Evolutionary conservation across 1,284 basidiomycete species (phyloP).

Genomic region (Pascua guehoae): DNA sequence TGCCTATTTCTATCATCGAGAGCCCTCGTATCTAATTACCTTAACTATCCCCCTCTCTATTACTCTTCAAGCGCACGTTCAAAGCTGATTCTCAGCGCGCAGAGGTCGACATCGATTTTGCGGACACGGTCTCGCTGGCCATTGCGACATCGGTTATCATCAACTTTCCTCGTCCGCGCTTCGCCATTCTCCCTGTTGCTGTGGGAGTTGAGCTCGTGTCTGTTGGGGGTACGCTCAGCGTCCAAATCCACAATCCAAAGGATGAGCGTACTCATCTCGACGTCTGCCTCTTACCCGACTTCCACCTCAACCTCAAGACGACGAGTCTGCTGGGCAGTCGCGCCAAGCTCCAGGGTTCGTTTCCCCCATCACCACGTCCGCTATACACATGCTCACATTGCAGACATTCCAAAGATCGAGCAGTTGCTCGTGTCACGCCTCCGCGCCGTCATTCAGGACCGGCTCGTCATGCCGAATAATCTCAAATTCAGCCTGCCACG

Average conservation of each 20-base stretch:
- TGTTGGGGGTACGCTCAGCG: slow-evolving; percentile 54
- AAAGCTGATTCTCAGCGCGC: slow-evolving; percentile 15
- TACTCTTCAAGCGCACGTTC: slow-evolving; percentile 7
- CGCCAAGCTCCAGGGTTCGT: slow-evolving; percentile 55
- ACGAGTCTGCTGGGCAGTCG: slow-evolving; percentile 55
- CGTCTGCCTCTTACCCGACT: slow-evolving; percentile 57
- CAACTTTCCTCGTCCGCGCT: slow-evolving; percentile 57
- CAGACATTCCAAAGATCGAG: slow-evolving; percentile 59
- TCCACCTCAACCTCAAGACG: slow-evolving; percentile 55
- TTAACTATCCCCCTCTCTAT: no score
- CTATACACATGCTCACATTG: background rate
- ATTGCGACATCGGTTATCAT: slow-evolving; percentile 57
- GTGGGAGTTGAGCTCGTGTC: slow-evolving; percentile 55
- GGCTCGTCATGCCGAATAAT: slow-evolving; percentile 54
- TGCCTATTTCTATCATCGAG: no score
- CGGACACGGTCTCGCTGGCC: slow-evolving; percentile 54
- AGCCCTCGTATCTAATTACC: no score
- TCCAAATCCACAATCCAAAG: slow-evolving; percentile 38
- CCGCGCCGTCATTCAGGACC: slow-evolving; percentile 53
- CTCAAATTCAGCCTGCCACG: slow-evolving; percentile 51
- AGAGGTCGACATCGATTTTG: slow-evolving; percentile 58
- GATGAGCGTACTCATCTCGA: slow-evolving; percentile 49
- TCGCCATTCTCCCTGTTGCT: slow-evolving; percentile 57
- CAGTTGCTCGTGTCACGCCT: slow-evolving; percentile 56
- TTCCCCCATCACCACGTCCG: background rate